phyloP scores from a whole-genome alignment of 2,329 filamentous ascomycete species.

The Macrophomina phaseolina region DNA sequence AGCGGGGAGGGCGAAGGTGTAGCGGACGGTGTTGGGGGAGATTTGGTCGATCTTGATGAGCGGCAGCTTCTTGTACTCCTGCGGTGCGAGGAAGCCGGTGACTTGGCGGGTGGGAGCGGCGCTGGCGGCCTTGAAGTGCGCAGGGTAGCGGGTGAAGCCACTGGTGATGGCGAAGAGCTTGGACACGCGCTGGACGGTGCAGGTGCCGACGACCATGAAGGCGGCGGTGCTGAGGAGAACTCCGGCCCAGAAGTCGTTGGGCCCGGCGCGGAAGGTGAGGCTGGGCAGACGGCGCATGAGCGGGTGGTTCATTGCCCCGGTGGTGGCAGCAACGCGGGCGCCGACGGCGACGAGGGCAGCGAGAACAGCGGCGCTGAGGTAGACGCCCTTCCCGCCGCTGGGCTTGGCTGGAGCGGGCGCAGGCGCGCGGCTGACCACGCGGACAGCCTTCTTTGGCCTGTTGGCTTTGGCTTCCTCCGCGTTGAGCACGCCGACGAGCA shows the following conservation, averaged over 20 bases:
- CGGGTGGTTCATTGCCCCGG: not conserved
- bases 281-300: not conserved
- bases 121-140: slow-evolving; percentile 44
- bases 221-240: slow-evolving; percentile 43
- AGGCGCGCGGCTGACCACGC: slow-evolving; percentile 20
- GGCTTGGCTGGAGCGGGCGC: not conserved
- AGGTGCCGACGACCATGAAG: slow-evolving; percentile 27
- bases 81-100: slow-evolving; percentile 36
- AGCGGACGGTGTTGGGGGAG: slow-evolving; percentile 34
- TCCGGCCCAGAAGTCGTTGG: slow-evolving; percentile 32
- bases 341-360: slow-evolving; percentile 2
- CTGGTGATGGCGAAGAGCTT: slow-evolving; percentile 29
- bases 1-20: slow-evolving; percentile 37
- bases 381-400: not conserved
- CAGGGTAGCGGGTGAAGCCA: slow-evolving; percentile 34
- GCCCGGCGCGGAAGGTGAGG: not conserved
- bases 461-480: slow-evolving; percentile 26
- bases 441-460: slow-evolving; percentile 30
- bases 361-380: not conserved
- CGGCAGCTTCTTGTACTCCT: slow-evolving; percentile 55
- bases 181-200: slow-evolving; percentile 29
- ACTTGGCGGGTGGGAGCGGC: not conserved
- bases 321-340: not conserved
- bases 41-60: slow-evolving; percentile 39
- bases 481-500: slow-evolving; percentile 44